Evolutionary conservation across 169 alveolate genomes (phyloP).

Genomic region (Eimeria mitis): DNA sequence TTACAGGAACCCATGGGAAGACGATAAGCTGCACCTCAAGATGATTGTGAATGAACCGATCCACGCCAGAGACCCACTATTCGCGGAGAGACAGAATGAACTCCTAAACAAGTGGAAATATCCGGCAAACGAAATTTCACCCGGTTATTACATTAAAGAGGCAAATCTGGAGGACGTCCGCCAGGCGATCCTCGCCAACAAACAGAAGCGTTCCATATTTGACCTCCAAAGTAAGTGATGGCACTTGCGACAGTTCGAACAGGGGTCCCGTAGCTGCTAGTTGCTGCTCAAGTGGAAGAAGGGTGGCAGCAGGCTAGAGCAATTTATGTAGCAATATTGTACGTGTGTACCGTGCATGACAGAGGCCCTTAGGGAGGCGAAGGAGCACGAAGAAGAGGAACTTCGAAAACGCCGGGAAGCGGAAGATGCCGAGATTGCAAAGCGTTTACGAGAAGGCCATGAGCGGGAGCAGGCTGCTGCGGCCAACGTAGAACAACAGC

Average conservation of each 20-base stretch:
- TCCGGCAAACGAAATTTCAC: slow-evolving; percentile 61
- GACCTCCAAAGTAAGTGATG: slow-evolving; percentile 46
- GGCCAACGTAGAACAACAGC: neutral
- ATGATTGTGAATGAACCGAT: slow-evolving; percentile 56
- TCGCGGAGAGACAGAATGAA: slow-evolving; percentile 6
- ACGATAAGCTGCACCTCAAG: slow-evolving; percentile 31
- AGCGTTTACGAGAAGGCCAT: slow-evolving; percentile 19
- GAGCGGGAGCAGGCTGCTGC: slow-evolving; percentile 11
- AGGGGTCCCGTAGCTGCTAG: neutral
- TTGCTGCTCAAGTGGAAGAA: neutral
- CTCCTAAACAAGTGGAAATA: slow-evolving; percentile 35
- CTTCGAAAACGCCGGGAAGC: slow-evolving; percentile 37
- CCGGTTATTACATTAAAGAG: slow-evolving; percentile 62
- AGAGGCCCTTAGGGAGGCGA: slow-evolving; percentile 47
- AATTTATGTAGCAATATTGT: too few relatives aligned
- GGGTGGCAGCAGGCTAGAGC: neutral
- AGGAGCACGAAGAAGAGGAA: slow-evolving; percentile 60
- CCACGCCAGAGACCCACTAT: slow-evolving; percentile 39
- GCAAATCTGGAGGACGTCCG: slow-evolving; percentile 40
- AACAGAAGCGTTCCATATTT: slow-evolving; percentile 42
- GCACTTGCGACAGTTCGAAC: neutral
- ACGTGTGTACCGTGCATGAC: neutral
- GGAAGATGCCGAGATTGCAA: slow-evolving; percentile 35
- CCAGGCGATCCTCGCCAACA: slow-evolving; percentile 49
- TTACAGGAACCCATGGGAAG: slow-evolving; percentile 51